These are phyloP conservation scores for Penicillium sclerotigenum DNA, from an alignment of 2,329 filamentous ascomycete genomes.

Conservation along the genomic window DNA sequence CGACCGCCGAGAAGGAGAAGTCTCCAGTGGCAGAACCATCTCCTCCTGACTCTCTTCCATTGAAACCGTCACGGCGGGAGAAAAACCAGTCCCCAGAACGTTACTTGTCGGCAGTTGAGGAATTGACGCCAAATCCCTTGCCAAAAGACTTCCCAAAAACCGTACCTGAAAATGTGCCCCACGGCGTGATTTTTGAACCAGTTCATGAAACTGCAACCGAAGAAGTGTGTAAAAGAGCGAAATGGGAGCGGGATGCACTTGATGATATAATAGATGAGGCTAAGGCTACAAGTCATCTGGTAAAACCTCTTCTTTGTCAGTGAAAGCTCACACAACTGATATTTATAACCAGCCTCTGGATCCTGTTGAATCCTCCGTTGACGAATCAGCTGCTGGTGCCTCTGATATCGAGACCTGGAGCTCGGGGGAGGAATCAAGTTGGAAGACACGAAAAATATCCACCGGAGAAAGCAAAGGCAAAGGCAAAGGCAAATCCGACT, in stretches of 20 bases:
- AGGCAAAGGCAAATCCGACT: slow-evolving; percentile 17
- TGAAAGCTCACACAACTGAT: background rate
- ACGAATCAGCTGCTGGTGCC: slow-evolving; percentile 18
- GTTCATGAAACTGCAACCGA: background rate
- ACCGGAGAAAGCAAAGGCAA: background rate
- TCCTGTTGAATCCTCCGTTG: slow-evolving; percentile 26
- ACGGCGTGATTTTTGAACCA: background rate
- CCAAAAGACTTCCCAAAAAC: background rate
- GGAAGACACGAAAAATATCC: background rate
- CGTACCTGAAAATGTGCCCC: background rate
- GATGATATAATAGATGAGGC: slow-evolving; percentile 63
- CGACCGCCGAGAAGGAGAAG: slow-evolving; percentile 11
- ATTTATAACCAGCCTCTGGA: slow-evolving; percentile 31
- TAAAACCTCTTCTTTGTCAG: slow-evolving; percentile 17
- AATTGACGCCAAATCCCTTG: background rate
- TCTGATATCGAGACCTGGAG: slow-evolving; percentile 14
- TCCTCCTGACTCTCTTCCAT: slow-evolving; percentile 20
- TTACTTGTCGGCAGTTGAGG: slow-evolving; percentile 12
- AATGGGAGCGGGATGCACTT: slow-evolving; percentile 53
- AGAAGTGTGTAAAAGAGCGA: background rate
- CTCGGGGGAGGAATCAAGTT: slow-evolving; percentile 4
- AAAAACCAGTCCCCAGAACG: slow-evolving; percentile 14
- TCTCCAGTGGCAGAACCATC: slow-evolving; percentile 6
- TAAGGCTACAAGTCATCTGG: slow-evolving; percentile 58
- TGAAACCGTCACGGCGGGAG: slow-evolving; percentile 29